Percentiles rank a stretch among this genome's conserved stretches.
Evolutionary conservation across 192 early-diverging fungal species (phyloP).

Genomic region (Coemansia sp.): DNA sequence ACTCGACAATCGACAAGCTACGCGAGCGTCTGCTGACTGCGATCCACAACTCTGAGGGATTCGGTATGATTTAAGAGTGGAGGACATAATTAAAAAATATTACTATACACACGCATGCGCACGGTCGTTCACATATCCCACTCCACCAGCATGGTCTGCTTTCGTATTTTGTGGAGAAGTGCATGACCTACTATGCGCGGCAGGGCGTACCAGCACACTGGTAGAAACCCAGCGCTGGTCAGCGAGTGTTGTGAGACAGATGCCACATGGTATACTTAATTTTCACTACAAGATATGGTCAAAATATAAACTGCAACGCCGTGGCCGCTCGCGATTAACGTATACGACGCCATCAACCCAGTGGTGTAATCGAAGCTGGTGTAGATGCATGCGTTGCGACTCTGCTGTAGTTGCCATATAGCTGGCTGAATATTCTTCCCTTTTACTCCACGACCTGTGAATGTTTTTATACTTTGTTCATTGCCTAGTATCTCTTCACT

Average conservation of each 20-base stretch:
- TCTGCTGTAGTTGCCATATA: not conserved
- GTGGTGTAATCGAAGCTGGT: not conserved
- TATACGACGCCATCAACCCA: not conserved
- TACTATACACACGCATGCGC: not conserved
- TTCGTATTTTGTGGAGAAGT: not conserved
- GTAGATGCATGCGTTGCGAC: not conserved
- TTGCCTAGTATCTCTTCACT: not conserved
- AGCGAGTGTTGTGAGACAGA: not conserved
- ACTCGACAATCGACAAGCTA: conserved; percentile 76
- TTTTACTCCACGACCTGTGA: not conserved
- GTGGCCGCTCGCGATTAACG: not conserved
- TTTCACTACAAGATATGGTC: not conserved
- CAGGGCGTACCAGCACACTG: not conserved
- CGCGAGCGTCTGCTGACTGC: conserved; percentile 75
- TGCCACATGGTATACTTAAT: not conserved
- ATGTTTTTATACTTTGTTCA: not conserved
- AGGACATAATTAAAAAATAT: not conserved
- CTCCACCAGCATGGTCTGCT: not conserved
- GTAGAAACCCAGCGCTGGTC: not conserved
- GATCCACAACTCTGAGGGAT: conserved; percentile 78
- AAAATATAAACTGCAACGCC: not conserved
- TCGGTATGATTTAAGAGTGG: conserved; percentile 67
- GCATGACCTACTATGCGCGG: not conserved
- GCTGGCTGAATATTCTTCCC: not conserved
- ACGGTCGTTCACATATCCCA: not conserved